Evolutionary conservation across 176 grass and related monocot genomes (phyloP).

Genomic region (Hordeum vulgare): DNA sequence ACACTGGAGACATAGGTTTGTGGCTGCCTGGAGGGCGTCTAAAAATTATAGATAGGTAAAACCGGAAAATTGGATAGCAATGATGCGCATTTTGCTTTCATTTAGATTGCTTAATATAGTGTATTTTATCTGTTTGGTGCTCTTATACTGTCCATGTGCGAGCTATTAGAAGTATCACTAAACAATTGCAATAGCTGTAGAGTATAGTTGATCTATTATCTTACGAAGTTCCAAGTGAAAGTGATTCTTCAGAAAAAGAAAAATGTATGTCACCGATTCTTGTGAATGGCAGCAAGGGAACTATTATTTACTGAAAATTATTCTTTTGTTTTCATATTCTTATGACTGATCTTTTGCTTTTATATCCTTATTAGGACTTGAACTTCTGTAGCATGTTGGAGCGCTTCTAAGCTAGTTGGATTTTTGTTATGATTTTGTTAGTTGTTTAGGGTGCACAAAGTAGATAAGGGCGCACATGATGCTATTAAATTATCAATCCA

Average conservation of each 20-base stretch:
- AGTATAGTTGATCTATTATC: neutral
- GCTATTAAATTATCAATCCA: neutral
- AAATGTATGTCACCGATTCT: neutral
- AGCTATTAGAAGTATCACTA: neutral
- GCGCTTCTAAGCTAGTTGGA: neutral
- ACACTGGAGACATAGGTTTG: conserved; percentile 96
- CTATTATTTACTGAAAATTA: neutral
- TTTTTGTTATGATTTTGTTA: neutral
- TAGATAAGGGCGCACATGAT: neutral
- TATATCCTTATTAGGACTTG: neutral
- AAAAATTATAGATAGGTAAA: conserved; percentile 95
- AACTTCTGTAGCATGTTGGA: neutral
- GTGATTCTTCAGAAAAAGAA: neutral
- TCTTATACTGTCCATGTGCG: neutral
- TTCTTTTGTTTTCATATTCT: neutral
- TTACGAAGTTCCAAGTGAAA: neutral
- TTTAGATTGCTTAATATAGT: neutral
- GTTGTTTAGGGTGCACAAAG: neutral
- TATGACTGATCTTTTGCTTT: neutral
- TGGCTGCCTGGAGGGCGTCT: conserved; percentile 87
- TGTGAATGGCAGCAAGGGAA: neutral
- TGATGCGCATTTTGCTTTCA: neutral
- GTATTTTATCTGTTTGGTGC: neutral
- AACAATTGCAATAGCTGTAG: neutral
- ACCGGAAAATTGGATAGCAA: neutral